Percentiles rank a stretch among this genome's conserved stretches.
Conservation (phyloP, 1,284 basidiomycete species). For the Exsudoporus floridanus region DNA sequence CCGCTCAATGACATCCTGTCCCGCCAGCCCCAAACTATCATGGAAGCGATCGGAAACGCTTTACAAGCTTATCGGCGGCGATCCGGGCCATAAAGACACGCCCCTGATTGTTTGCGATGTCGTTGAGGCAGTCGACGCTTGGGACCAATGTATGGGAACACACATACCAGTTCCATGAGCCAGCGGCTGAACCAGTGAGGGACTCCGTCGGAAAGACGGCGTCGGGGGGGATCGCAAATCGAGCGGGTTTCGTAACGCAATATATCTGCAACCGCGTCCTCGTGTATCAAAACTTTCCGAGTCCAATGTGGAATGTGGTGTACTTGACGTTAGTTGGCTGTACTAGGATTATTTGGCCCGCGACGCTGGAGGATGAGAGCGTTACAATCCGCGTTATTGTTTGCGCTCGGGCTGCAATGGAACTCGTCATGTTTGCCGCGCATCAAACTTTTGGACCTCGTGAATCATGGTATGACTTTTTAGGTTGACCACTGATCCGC, state of each 20-base stretch:
- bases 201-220: slow-evolving; percentile 15
- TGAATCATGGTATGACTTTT: slow-evolving; percentile 7
- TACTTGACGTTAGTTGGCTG: slow-evolving; percentile 9
- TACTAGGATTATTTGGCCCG: slow-evolving; percentile 11
- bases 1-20: neutral
- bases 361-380: neutral
- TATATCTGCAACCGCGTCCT: neutral
- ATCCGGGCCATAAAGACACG: neutral
- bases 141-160: neutral
- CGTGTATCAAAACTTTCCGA: neutral
- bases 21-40: neutral
- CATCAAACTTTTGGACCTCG: neutral
- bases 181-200: slow-evolving; percentile 1
- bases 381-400: neutral
- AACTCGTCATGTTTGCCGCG: neutral
- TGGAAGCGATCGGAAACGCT: neutral
- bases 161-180: slow-evolving; percentile 2
- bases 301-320: neutral
- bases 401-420: neutral
- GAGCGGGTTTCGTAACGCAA: neutral
- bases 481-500: slow-evolving; percentile 5
- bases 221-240: slow-evolving; percentile 5
- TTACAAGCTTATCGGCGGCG: neutral
- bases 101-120: neutral
- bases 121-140: neutral